These are phyloP conservation scores for Dianthus caryophyllus DNA, from an alignment of 148 eudicot genomes.

Conservation along the genomic window DNA sequence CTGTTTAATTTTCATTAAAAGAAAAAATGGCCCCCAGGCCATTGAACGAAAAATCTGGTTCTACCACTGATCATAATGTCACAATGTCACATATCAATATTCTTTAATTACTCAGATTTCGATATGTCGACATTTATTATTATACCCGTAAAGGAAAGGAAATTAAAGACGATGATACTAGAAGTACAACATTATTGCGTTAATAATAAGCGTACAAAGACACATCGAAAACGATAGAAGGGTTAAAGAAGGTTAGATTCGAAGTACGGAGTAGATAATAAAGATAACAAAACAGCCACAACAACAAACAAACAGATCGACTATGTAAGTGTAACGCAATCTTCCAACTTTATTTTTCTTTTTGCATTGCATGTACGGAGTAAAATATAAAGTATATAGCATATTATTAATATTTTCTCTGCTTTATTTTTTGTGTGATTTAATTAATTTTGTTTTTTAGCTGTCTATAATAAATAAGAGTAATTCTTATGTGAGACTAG, in stretches of 20 bases:
- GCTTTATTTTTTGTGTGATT: neutral
- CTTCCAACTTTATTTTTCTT: neutral
- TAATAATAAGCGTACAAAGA: conserved; percentile 19
- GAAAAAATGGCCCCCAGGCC: too few relatives aligned
- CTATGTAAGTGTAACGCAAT: neutral
- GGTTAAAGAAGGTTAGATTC: conserved; percentile 10
- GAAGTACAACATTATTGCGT: conserved; percentile 15
- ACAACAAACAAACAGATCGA: neutral
- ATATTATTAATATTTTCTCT: neutral
- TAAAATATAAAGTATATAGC: neutral
- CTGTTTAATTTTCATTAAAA: too few relatives aligned
- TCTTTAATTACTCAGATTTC: too few relatives aligned
- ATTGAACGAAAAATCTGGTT: too few relatives aligned
- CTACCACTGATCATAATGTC: too few relatives aligned
- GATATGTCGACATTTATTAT: too few relatives aligned
- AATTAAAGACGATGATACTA: neutral
- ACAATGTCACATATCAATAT: too few relatives aligned
- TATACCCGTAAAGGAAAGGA: neutral
- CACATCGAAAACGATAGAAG: conserved; percentile 8
- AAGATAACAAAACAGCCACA: neutral
- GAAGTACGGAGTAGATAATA: neutral
- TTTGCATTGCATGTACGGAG: conserved; percentile 2
- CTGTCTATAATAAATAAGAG: too few relatives aligned
- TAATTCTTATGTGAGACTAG: too few relatives aligned
- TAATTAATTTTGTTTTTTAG: neutral